Conservation (phyloP, 352 stramenopile species). For the Phytopythium chamaehyphon region DNA sequence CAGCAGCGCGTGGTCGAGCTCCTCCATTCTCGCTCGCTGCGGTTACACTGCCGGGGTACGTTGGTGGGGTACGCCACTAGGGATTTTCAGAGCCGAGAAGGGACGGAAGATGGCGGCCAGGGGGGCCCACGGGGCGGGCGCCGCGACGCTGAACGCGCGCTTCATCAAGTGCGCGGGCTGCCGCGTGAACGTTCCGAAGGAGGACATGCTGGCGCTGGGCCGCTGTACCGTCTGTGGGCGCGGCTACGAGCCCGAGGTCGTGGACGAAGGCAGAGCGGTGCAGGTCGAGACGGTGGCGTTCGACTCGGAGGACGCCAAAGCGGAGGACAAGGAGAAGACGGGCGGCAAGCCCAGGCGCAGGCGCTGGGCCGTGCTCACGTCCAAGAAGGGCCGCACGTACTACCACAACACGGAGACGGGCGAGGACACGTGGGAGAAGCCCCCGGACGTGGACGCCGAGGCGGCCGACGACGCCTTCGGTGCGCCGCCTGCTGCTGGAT, state of each 20-base stretch:
- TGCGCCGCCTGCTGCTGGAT: slow-evolving; percentile 11
- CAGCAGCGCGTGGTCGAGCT: too few relatives aligned
- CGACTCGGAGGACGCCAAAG: neutral
- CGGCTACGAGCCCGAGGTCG: slow-evolving; percentile 29
- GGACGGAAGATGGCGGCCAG: slow-evolving; percentile 33
- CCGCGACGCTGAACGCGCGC: slow-evolving; percentile 59
- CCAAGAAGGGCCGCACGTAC: slow-evolving; percentile 62
- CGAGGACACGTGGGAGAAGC: slow-evolving; percentile 75
- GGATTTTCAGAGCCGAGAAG: too few relatives aligned
- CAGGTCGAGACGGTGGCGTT: slow-evolving; percentile 43
- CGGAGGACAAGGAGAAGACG: too few relatives aligned
- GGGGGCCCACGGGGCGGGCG: slow-evolving; percentile 52
- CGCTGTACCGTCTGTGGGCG: slow-evolving; percentile 56
- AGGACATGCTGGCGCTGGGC: slow-evolving; percentile 61
- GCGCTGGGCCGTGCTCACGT: slow-evolving; percentile 62
- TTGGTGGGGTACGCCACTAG: neutral
- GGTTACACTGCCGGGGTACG: too few relatives aligned
- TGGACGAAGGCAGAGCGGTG: slow-evolving; percentile 17
- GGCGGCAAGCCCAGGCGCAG: slow-evolving; percentile 26
- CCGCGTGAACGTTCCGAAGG: slow-evolving; percentile 75
- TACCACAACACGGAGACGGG: slow-evolving; percentile 84
- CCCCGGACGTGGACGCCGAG: slow-evolving; percentile 58
- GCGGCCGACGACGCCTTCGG: slow-evolving; percentile 55
- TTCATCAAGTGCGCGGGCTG: slow-evolving; percentile 79
- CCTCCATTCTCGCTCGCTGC: too few relatives aligned